These are phyloP conservation scores for Paecilomyces fulvus DNA, from an alignment of 2,329 filamentous ascomycete genomes.

Conservation along the genomic window DNA sequence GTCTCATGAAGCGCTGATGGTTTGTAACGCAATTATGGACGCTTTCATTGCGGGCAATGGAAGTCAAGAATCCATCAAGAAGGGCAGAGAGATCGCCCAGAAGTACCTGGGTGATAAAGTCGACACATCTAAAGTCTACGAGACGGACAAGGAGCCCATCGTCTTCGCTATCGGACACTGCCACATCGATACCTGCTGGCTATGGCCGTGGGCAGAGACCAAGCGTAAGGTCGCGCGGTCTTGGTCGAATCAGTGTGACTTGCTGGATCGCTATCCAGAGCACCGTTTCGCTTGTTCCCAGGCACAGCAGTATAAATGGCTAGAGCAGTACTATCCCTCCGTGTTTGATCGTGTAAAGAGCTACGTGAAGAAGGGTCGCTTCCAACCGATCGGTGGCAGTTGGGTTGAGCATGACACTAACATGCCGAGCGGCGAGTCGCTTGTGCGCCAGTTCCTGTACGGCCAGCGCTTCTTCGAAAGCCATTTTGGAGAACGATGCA, in stretches of 20 bases:
- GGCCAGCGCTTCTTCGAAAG: constrained; percentile 93
- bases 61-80: constrained; percentile 63
- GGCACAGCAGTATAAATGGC: constrained; percentile 97
- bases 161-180: constrained; percentile 91
- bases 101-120: constrained; percentile 74
- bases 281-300: constrained; percentile 87
- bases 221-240: constrained; percentile 93
- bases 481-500: constrained; percentile 78
- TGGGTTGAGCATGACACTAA: constrained; percentile 99
- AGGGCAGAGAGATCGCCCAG: constrained; percentile 73
- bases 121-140: constrained; percentile 77
- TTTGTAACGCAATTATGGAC: constrained; percentile 84
- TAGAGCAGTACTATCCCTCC: constrained; percentile 79
- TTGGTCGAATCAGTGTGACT: constrained; percentile 92
- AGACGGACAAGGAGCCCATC: constrained; percentile 62
- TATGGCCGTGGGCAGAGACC: constrained; percentile 97
- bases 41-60: constrained; percentile 72
- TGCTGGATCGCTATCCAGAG: constrained; percentile 93
- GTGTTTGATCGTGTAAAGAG: constrained; percentile 84
- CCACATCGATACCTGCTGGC: constrained; percentile 96
- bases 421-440: constrained; percentile 87
- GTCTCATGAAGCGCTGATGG: constrained; percentile 72
- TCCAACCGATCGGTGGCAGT: constrained; percentile 92
- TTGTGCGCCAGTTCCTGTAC: constrained; percentile 89
- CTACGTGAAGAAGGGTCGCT: constrained; percentile 82